Conservation (phyloP, 805 yeast species). For the Saturnispora halmiae region DNA sequence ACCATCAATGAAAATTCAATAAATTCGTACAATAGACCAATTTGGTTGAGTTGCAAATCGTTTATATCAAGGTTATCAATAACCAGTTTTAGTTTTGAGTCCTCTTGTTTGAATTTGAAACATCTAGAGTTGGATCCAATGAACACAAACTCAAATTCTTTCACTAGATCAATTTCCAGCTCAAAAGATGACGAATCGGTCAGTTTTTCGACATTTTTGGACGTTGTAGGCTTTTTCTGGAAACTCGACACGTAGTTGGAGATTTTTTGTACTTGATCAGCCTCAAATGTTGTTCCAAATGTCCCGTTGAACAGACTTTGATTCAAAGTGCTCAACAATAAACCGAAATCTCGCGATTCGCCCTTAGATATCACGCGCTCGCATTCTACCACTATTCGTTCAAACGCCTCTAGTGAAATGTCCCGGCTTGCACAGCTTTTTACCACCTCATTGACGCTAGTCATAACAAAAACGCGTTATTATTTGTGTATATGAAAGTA, state of each 20-base stretch:
- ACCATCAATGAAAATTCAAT: slow-evolving; percentile 10
- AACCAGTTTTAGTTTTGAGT: neutral
- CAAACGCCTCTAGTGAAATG: neutral
- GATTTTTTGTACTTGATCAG: neutral
- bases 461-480: neutral
- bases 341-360: neutral
- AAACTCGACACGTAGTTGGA: neutral
- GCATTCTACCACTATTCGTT: neutral
- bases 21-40: slow-evolving; percentile 9
- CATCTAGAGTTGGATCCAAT: slow-evolving; percentile 10
- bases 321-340: neutral
- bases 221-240: neutral
- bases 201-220: neutral
- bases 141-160: slow-evolving; percentile 7
- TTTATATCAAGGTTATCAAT: slow-evolving; percentile 4
- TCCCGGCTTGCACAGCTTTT: neutral
- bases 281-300: neutral
- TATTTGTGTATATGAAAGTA: too few relatives aligned
- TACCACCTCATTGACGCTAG: neutral
- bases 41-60: slow-evolving; percentile 6
- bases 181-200: slow-evolving; percentile 5
- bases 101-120: slow-evolving; percentile 3
- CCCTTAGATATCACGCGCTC: neutral
- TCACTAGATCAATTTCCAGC: slow-evolving; percentile 1
- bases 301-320: slow-evolving; percentile 1